phyloP scores from a whole-genome alignment of 768 basidiomycete species.

The Panellus pusillus region DNA sequence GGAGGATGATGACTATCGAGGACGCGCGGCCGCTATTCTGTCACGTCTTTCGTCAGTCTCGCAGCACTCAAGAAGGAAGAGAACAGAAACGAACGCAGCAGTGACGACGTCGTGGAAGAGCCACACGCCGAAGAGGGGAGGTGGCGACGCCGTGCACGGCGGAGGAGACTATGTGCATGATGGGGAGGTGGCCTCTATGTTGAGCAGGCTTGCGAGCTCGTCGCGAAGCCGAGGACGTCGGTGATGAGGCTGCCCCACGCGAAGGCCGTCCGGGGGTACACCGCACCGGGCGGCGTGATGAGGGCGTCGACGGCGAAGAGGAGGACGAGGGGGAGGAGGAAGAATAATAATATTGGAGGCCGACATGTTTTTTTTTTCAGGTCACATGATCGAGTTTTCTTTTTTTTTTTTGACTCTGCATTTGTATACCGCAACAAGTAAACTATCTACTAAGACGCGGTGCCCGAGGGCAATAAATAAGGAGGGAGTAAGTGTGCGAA shows the following conservation, averaged over 20 bases:
- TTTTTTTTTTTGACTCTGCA: no score
- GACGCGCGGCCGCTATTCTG: slow-evolving; percentile 77
- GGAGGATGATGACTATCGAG: slow-evolving; percentile 79
- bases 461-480: no score
- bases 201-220: slow-evolving; percentile 91
- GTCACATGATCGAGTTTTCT: no score
- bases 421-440: no score
- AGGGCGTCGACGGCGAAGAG: slow-evolving; percentile 49
- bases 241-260: slow-evolving; percentile 79
- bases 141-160: slow-evolving; percentile 93
- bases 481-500: no score
- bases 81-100: slow-evolving; percentile 50
- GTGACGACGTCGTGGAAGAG: slow-evolving; percentile 82
- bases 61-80: slow-evolving; percentile 5
- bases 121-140: slow-evolving; percentile 80
- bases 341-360: no score
- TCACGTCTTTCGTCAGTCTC: no score
- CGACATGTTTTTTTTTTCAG: no score
- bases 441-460: no score
- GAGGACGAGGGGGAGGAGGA: no score
- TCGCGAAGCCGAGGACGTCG: slow-evolving; percentile 89
- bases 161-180: slow-evolving; percentile 96
- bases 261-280: slow-evolving; percentile 63
- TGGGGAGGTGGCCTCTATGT: slow-evolving; percentile 96
- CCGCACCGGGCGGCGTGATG: slow-evolving; percentile 36